Conservation (phyloP, 768 basidiomycete species). For the Strobilomyces dryophilus region DNA sequence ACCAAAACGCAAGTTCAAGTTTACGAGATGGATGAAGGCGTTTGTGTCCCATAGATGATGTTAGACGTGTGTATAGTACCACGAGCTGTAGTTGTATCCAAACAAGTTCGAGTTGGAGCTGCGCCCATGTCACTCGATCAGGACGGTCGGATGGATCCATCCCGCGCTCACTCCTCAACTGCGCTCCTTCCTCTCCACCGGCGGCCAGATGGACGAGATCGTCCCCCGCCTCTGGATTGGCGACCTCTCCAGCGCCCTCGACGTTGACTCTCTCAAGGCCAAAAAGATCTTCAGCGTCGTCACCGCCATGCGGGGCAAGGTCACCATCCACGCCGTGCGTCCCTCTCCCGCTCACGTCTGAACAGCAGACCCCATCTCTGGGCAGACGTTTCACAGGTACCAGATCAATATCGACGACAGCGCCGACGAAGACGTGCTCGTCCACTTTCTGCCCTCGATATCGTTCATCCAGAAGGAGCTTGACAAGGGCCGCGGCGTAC, state of each 20-base stretch:
- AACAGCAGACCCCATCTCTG: neutral
- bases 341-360: neutral
- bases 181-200: neutral
- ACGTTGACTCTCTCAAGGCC: slow-evolving; percentile 56
- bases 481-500: slow-evolving; percentile 67
- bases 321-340: slow-evolving; percentile 60
- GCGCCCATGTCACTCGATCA: too few species aligned
- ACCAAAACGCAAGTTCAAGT: slow-evolving; percentile 12
- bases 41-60: neutral
- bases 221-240: slow-evolving; percentile 83
- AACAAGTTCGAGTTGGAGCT: too few species aligned
- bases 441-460: slow-evolving; percentile 74
- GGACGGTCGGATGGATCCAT: neutral
- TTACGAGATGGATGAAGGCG: slow-evolving; percentile 12
- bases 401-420: slow-evolving; percentile 79
- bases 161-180: neutral
- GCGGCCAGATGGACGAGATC: slow-evolving; percentile 65
- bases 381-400: slow-evolving; percentile 72
- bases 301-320: slow-evolving; percentile 65
- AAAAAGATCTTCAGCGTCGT: slow-evolving; percentile 75
- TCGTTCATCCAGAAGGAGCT: slow-evolving; percentile 80
- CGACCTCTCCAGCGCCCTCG: slow-evolving; percentile 64
- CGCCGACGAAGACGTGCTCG: slow-evolving; percentile 71
- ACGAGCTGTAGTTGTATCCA: neutral
- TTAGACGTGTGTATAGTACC: neutral